A percentile compares a stretch with the other conserved stretches of the same genome.
Conservation (phyloP, 2,329 filamentous ascomycete genomes). For the Pseudogymnoascus sp. region DNA sequence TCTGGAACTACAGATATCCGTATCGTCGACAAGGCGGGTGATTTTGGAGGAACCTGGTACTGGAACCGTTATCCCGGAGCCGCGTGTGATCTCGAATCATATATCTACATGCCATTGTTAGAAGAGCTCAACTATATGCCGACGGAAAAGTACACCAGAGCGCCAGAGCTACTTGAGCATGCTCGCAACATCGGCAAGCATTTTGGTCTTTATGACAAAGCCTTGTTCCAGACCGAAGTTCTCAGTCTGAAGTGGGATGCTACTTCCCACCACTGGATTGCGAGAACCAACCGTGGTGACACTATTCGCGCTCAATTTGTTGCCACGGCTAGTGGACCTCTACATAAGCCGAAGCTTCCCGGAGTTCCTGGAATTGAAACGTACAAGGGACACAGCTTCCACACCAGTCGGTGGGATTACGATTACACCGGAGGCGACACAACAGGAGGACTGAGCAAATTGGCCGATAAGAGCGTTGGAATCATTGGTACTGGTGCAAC, state of each 20-base stretch:
- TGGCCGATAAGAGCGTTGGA: slow-evolving; percentile 15
- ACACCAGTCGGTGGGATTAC: slow-evolving; percentile 38
- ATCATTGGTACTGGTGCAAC: slow-evolving; percentile 20
- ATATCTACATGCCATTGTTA: slow-evolving; percentile 52
- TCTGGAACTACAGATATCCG: slow-evolving; percentile 29
- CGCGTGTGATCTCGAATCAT: slow-evolving; percentile 51
- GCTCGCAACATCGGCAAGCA: not conserved
- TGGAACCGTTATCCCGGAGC: slow-evolving; percentile 42
- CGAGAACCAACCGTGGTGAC: slow-evolving; percentile 1
- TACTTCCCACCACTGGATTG: slow-evolving; percentile 2
- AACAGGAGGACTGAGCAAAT: slow-evolving; percentile 26
- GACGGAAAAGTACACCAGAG: slow-evolving; percentile 21
- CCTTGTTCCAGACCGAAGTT: slow-evolving; percentile 11
- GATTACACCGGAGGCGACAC: slow-evolving; percentile 31
- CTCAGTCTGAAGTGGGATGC: slow-evolving; percentile 14
- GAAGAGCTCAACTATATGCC: slow-evolving; percentile 55
- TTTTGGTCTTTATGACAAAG: not conserved
- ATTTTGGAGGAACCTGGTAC: slow-evolving; percentile 43
- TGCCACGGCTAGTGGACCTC: slow-evolving; percentile 34
- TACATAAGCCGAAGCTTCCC: slow-evolving; percentile 37
- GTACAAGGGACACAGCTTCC: slow-evolving; percentile 36
- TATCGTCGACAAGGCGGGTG: slow-evolving; percentile 39
- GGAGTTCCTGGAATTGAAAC: slow-evolving; percentile 32
- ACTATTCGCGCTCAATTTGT: slow-evolving; percentile 30
- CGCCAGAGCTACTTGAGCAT: slow-evolving; percentile 8